Evolutionary conservation across 768 basidiomycete genomes (phyloP), one percentile per base, ranked within the genome.

Genomic region (Macrolepiota albuminosa): DNA sequence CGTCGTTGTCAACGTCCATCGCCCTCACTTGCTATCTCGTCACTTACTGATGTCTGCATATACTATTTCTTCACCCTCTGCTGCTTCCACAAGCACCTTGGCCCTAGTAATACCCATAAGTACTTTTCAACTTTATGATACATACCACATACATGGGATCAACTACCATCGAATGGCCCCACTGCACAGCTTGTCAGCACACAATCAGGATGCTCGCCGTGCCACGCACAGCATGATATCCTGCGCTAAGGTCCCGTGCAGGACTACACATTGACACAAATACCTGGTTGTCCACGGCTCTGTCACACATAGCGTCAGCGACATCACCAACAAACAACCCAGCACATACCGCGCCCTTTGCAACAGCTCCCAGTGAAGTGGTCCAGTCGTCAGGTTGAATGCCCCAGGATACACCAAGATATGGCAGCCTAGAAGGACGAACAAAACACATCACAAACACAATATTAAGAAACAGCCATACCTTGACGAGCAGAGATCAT

Each of bases 211-310:
- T 36, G 59, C 16, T 40, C 36, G 42, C 13, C 58, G 21, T 13
- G 10, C 21, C 34, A 76, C 88, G 64, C 64, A 93, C 91, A 58
- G 96, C 94, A 68, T 97, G 93, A 72, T 98, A 98, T 16, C 81
- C 81, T 21, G 93, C 90, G 10, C 75, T 84, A 64, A 88, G 68
- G 64, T 96, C 88, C 26, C 95, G 83, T 3, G 97, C 96, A 34
- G 95, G 95, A 58, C 94, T 97, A 69, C 94, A 96, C 93, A 95
- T 96, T 1, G 91, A 82, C 62, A 98, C 84, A 75, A 84, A 99
- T n/a, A 98, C 84, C 73, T 98, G 95, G 68, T 98, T 98, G 70
- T 99, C 97, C 26, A 95, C 84, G 6, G 97, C 97, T 59, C 95
- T 95, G 66, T 24, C 63, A n/a, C 13, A 18, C 14, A 54, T 54